phyloP scores from a whole-genome alignment of 306 rosid species.

The Calophaca sinica region DNA sequence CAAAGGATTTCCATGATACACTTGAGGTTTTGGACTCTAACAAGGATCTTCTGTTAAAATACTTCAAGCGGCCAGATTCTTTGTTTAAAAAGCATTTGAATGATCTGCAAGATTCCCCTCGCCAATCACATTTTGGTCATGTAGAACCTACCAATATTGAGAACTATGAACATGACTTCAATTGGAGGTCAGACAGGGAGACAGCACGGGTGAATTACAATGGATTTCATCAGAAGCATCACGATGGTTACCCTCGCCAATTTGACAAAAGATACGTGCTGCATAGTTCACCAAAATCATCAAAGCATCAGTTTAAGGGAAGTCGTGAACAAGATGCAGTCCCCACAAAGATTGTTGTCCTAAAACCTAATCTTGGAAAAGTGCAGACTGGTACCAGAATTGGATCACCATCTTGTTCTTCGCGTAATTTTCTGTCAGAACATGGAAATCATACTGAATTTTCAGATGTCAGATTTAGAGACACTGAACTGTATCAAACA shows the following conservation, averaged over 20 bases:
- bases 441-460: conserved; percentile 57
- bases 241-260: conserved; percentile 49
- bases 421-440: conserved; percentile 59
- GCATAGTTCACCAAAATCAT: conserved; percentile 53
- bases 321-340: conserved; percentile 52
- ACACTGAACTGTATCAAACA: conserved; percentile 50
- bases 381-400: conserved; percentile 54
- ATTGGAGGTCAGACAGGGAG: conserved; percentile 61
- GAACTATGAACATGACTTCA: conserved; percentile 52
- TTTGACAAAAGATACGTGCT: conserved; percentile 56
- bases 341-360: conserved; percentile 87
- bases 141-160: conserved; percentile 52
- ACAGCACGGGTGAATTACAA: conserved; percentile 48
- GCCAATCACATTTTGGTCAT: conserved; percentile 58
- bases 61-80: conserved; percentile 86
- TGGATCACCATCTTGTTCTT: conserved; percentile 66
- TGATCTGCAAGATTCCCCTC: conserved; percentile 68
- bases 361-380: conserved; percentile 90
- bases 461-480: conserved; percentile 55
- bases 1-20: conserved; percentile 77
- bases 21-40: conserved; percentile 88
- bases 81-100: conserved; percentile 83
- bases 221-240: conserved; percentile 61
- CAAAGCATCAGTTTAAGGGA: conserved; percentile 55
- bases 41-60: conserved; percentile 81